These are phyloP conservation scores for Aspergillus jensenii DNA, from an alignment of 2,329 filamentous ascomycete genomes.

Conservation along the genomic window DNA sequence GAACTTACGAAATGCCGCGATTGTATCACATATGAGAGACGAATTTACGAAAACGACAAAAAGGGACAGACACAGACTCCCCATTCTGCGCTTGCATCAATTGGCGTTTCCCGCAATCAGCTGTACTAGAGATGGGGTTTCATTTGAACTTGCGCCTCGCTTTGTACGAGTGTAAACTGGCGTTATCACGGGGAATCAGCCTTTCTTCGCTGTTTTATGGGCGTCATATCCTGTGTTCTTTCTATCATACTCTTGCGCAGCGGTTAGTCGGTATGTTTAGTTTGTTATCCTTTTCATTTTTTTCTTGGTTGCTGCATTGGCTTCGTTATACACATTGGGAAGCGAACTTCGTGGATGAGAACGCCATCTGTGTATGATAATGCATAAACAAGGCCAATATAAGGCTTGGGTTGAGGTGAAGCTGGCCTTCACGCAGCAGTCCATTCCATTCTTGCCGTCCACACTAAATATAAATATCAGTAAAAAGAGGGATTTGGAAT, in stretches of 20 bases:
- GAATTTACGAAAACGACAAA: constrained; percentile 22
- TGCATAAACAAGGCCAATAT: neutral
- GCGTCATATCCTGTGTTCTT: neutral
- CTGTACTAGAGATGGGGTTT: constrained; percentile 13
- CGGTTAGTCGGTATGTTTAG: neutral
- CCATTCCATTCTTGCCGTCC: neutral
- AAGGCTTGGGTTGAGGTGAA: neutral
- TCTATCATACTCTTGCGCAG: neutral
- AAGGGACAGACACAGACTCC: neutral
- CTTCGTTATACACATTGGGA: constrained; percentile 8
- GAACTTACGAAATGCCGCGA: constrained; percentile 7
- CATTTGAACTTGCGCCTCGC: constrained; percentile 7
- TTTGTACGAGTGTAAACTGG: constrained; percentile 10
- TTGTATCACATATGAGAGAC: constrained; percentile 28
- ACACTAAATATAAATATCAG: neutral
- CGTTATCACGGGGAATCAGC: constrained; percentile 1
- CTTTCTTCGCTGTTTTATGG: neutral
- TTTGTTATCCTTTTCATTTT: neutral
- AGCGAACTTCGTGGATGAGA: neutral
- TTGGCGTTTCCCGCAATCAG: constrained; percentile 23
- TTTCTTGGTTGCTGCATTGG: constrained; percentile 7
- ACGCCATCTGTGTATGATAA: neutral
- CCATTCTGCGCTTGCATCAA: constrained; percentile 22
- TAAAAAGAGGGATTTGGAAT: neutral
- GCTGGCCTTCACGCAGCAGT: constrained; percentile 2